Base-by-base conservation (phyloP, 331 rosid genomes). In the Cydonia oblonga region DNA sequence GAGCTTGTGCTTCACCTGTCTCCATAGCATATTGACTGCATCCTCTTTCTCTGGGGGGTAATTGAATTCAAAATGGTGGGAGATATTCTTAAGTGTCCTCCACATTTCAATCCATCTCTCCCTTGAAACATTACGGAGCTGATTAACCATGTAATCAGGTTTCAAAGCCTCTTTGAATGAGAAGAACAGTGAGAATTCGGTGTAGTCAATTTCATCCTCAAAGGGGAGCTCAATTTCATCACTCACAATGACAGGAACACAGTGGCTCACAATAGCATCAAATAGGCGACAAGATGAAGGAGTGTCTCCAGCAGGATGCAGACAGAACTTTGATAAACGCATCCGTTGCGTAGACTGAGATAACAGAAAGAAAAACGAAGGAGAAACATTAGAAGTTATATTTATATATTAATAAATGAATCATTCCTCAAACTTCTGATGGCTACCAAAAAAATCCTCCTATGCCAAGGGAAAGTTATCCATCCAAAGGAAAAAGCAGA, bases 271-370 rank as follows among this genome's bases (percentile, higher is more conserved):
- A 20, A 92, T 90, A 66, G 96, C 98, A 85, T 92, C 96, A 74
- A 92, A 92, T 58, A 90, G 88, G 73, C 98, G 96, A 76, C 98
- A 92, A 58, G 98, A 92, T 5, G 98, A 92, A 5, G 98, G 96
- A 42, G 98, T 90, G 81, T 92, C 98, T 81, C 98, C 96, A 0
- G 98, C 96, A 22, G 98, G 96, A 84, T 92, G 82, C 80, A 92
- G 83, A 83, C 98, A 90, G 80, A 90, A 92, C 87, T 92, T 92
- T 38, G 96, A 90, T 33, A 83, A 77, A 32, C 89, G 91, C 98
- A 92, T 92, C 75, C 98, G 91, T 75, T 60, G 75, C 5, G 98
- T 61, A 80, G 96, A 92, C 98, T 92, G 88, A 77, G 59, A 56
- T 29, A 73, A 56, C 64, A 81, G 61, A 68, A 79, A 68, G 44